A percentile compares a stretch with the other conserved stretches of the same genome.
Conservation (phyloP, 805 yeast genomes). For the Myxozyma monticola region DNA sequence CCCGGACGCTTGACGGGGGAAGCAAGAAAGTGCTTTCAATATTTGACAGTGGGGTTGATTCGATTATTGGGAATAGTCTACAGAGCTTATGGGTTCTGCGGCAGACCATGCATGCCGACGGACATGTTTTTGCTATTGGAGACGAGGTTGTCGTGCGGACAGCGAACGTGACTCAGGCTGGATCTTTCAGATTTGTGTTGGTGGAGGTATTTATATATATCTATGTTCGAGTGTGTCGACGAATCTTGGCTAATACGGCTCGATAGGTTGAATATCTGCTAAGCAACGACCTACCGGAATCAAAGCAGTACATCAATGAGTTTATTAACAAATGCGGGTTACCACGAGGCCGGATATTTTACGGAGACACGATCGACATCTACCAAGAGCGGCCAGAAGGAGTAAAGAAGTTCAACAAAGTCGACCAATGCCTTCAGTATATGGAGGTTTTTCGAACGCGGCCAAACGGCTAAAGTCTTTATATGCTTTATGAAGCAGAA, state of each 20-base stretch:
- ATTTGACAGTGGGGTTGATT: slow-evolving; percentile 57
- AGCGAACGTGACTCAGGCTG: slow-evolving; percentile 72
- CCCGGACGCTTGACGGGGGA: neutral
- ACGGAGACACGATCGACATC: slow-evolving; percentile 14
- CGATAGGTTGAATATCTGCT: slow-evolving; percentile 15
- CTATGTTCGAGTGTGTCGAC: too few species aligned
- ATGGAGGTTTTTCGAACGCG: slow-evolving; percentile 25
- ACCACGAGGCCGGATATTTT: slow-evolving; percentile 18
- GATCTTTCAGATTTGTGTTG: slow-evolving; percentile 52
- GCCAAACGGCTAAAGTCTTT: slow-evolving; percentile 3
- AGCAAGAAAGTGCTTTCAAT: slow-evolving; percentile 39
- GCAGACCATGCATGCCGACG: slow-evolving; percentile 74
- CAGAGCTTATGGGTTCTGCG: slow-evolving; percentile 69
- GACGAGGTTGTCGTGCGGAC: slow-evolving; percentile 55
- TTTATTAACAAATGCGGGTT: slow-evolving; percentile 14
- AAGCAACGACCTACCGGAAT: slow-evolving; percentile 8
- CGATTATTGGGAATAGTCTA: slow-evolving; percentile 55
- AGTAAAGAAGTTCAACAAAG: slow-evolving; percentile 5
- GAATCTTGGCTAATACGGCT: neutral
- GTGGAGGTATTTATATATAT: slow-evolving; percentile 13
- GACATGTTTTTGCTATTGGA: slow-evolving; percentile 57
- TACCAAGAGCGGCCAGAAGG: slow-evolving; percentile 5
- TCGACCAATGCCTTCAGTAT: slow-evolving; percentile 18
- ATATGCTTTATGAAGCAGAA: too few species aligned
- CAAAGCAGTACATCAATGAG: slow-evolving; percentile 7